Conservation (phyloP, 768 basidiomycete genomes). For the Suillus tomentosus region DNA sequence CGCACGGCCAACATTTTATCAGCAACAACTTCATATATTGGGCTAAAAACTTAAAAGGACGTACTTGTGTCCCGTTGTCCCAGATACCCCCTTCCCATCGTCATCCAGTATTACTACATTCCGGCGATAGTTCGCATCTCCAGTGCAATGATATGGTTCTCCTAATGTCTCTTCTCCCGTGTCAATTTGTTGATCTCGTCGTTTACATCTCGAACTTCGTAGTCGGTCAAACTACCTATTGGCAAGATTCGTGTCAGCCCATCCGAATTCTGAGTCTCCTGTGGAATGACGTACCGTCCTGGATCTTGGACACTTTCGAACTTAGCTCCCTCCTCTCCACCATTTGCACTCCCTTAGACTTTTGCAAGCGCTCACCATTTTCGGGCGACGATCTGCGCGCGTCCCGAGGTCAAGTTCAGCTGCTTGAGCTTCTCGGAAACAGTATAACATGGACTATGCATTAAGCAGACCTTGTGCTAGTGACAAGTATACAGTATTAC, state of each 20-base stretch:
- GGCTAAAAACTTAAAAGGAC: constrained; percentile 25
- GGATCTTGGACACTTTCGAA: constrained; percentile 96
- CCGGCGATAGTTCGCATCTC: constrained; percentile 93
- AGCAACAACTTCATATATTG: neutral
- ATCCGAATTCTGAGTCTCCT: neutral
- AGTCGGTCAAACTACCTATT: constrained; percentile 64
- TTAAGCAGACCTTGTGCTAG: too few relatives aligned
- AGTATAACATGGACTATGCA: constrained; percentile 88
- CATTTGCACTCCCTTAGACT: constrained; percentile 91
- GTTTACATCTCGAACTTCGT: constrained; percentile 90
- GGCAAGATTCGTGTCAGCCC: neutral
- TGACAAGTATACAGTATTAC: too few relatives aligned
- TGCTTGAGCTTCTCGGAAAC: constrained; percentile 96
- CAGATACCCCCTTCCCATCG: constrained; percentile 94
- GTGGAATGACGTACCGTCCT: constrained; percentile 69
- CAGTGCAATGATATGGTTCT: constrained; percentile 94
- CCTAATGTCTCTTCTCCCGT: constrained; percentile 96
- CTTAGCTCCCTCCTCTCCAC: constrained; percentile 94
- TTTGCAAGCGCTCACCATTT: constrained; percentile 91
- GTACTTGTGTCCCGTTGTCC: constrained; percentile 96
- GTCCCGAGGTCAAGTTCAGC: constrained; percentile 92
- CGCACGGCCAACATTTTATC: constrained; percentile 62
- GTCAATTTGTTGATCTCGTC: constrained; percentile 97
- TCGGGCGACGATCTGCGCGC: constrained; percentile 80
- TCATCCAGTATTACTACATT: constrained; percentile 94